Evolutionary conservation across 306 rosid genomes (phyloP).

Genomic region (Fagus crenata): DNA sequence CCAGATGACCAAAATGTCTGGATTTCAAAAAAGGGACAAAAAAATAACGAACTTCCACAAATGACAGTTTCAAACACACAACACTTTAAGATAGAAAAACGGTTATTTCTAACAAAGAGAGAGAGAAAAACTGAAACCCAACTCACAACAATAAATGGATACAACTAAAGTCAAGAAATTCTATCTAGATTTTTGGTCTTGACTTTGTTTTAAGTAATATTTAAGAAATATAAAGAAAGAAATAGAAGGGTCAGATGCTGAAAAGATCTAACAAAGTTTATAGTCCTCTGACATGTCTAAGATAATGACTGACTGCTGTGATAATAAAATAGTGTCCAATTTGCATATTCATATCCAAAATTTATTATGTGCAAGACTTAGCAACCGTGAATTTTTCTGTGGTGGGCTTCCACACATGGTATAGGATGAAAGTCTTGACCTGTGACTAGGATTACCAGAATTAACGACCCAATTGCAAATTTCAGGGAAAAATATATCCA

Average conservation of each 20-base stretch:
- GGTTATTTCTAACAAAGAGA: background rate
- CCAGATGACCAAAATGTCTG: constrained; percentile 15
- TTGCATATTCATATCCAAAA: constrained; percentile 20
- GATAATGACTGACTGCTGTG: constrained; percentile 13
- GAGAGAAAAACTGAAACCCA: constrained; percentile 21
- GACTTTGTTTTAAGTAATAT: background rate
- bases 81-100: constrained; percentile 24
- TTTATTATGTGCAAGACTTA: background rate
- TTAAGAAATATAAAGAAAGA: constrained; percentile 1
- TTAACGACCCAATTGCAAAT: constrained; percentile 42
- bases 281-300: background rate
- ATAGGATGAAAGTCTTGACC: constrained; percentile 29
- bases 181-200: constrained; percentile 21
- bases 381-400: background rate
- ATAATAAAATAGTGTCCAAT: constrained; percentile 29
- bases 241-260: constrained; percentile 20
- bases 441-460: constrained; percentile 45
- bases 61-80: constrained; percentile 26
- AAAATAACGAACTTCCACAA: constrained; percentile 15
- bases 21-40: constrained; percentile 5
- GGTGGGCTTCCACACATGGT: constrained; percentile 30
- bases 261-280: background rate
- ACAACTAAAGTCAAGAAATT: constrained; percentile 20
- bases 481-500: background rate
- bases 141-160: constrained; percentile 8